Evolutionary conservation across 2,329 filamentous ascomycete genomes (phyloP), one percentile per base, ranked within the genome.

Genomic region (Lithohypha guttulata): DNA sequence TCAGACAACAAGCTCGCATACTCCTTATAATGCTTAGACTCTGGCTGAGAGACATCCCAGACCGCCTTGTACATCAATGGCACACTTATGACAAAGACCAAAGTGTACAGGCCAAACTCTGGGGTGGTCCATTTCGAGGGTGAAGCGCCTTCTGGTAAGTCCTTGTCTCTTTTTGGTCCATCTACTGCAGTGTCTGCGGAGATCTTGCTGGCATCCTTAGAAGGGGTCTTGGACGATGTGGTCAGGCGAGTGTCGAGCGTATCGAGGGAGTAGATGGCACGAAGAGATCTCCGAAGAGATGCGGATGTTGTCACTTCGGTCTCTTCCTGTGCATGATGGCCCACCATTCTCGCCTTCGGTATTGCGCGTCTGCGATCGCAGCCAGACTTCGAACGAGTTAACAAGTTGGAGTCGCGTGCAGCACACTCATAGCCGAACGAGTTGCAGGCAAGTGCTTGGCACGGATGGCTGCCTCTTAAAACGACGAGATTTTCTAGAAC

Each of bases 1-100:
- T 77, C 70, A 2, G 77, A 78, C 11, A 98, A 72, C 26, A 79
- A 66, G 43, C 68, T 66, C 45, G 80, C 71, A 56, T 79, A 95
- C 50, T 79, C 82, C 42, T 70, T 58, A 57, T 91, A 98, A 50
- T 82, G 78, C 4, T 84, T 83, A 57, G 95, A 81, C 23, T 77
- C 79, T 43, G 80, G 73, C 62, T 79, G 74, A 17, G 91, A 98
- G 31, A 93, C 85, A 62, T 84, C 75, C 50, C 86, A 83, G 7
- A 81, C 79, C n/a, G 80, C 70, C 68, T 85, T 93, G 62, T 94
- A 85, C 87, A 98, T 98, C 53, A 78, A 72, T 6, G 85, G 84
- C 18, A 96, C 69, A 40, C 68, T 69, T 4, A 74, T 56, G 20
- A 70, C 45, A 51, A 95, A 74, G 49, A 84, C 62, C 14, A 81